Percentiles rank a stretch among this genome's conserved stretches.
These are phyloP conservation scores for Amborella trichopoda DNA, from an alignment of 164 flowering plant species.

Conservation along the genomic window DNA sequence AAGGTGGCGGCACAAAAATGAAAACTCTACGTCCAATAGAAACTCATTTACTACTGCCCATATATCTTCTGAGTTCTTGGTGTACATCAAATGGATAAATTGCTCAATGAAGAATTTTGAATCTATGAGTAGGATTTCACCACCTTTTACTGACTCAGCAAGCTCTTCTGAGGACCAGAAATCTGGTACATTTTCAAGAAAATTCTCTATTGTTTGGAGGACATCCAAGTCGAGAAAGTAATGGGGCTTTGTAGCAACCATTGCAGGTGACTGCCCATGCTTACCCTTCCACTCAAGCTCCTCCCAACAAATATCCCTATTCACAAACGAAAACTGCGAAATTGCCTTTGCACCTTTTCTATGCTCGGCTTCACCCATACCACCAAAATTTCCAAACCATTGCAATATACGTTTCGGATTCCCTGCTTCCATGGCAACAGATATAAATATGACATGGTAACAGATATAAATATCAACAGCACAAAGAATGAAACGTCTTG, in stretches of 20 bases:
- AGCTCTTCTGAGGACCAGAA: constrained; percentile 94
- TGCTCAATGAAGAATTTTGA: constrained; percentile 43
- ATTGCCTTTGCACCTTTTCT: constrained; percentile 78
- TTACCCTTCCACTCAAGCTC: constrained; percentile 97
- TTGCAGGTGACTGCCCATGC: constrained; percentile 95
- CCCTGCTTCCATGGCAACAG: too few species aligned
- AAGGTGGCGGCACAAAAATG: constrained; percentile 56
- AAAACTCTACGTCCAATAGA: constrained; percentile 52
- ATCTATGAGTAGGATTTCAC: constrained; percentile 62
- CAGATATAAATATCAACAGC: too few species aligned
- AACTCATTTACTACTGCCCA: constrained; percentile 58
- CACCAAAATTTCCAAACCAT: constrained; percentile 65
- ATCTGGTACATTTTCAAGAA: constrained; percentile 79
- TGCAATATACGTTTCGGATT: constrained; percentile 53
- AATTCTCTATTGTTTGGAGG: constrained; percentile 68
- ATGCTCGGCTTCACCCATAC: constrained; percentile 37
- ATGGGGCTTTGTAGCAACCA: constrained; percentile 97
- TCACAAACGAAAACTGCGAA: constrained; percentile 75
- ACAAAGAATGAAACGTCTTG: too few species aligned
- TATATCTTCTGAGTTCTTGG: constrained; percentile 50
- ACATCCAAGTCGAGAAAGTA: constrained; percentile 93
- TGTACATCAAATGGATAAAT: constrained; percentile 60
- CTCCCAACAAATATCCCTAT: constrained; percentile 94
- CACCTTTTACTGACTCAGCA: constrained; percentile 64
- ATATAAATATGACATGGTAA: too few species aligned